Evolutionary conservation across 2,329 filamentous ascomycete genomes (phyloP).

Genomic region (Falciphora oryzae): DNA sequence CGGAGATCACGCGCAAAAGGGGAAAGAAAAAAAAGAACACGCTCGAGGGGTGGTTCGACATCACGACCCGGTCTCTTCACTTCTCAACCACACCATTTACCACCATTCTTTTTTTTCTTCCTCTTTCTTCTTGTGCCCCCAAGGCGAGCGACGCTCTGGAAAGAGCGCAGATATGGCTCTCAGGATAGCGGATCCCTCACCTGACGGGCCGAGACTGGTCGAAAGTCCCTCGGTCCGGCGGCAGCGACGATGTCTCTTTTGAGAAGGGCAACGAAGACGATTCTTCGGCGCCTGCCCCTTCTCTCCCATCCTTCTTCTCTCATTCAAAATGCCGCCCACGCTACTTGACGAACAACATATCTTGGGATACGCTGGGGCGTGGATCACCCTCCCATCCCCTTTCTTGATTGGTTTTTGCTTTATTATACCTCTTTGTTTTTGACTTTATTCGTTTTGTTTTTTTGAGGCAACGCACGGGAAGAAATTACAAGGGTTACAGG

Average conservation of each 20-base stretch:
- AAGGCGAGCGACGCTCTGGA: not conserved
- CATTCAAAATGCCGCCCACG: not conserved
- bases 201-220: not conserved
- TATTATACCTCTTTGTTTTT: constrained; percentile 7
- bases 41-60: not conserved
- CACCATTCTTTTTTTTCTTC: not conserved
- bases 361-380: not conserved
- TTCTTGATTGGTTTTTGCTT: not conserved
- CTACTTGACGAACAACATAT: constrained; percentile 1
- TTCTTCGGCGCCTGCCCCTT: not conserved
- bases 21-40: not conserved
- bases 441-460: not conserved
- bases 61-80: not conserved
- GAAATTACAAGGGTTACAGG: not conserved
- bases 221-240: not conserved
- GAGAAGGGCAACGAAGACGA: not conserved
- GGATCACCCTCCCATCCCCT: not conserved
- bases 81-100: not conserved
- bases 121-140: not conserved
- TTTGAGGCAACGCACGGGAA: not conserved
- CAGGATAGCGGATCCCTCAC: too few species aligned
- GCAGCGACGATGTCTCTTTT: not conserved
- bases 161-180: not conserved
- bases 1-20: not conserved
- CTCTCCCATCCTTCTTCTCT: not conserved